phyloP scores from a whole-genome alignment of 2,329 filamentous ascomycete species.

The Catunica adiposa region DNA sequence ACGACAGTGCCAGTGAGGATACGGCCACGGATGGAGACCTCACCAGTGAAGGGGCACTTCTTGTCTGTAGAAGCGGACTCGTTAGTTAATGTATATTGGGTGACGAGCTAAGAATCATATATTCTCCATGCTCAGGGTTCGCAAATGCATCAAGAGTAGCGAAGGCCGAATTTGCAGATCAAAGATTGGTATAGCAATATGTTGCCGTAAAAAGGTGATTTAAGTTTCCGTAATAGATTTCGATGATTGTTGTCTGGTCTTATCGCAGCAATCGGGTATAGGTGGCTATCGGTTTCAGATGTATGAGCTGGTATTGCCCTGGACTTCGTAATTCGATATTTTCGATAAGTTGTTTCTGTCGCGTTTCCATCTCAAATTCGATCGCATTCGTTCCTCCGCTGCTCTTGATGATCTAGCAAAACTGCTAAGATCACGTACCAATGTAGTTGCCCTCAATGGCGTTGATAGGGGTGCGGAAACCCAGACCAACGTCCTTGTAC shows the following conservation, averaged over 20 bases:
- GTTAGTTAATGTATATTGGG: neutral
- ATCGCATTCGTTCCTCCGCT: neutral
- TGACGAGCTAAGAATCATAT: neutral
- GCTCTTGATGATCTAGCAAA: neutral
- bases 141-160: neutral
- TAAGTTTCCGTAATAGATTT: too few species aligned
- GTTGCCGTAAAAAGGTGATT: too few species aligned
- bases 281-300: too few species aligned
- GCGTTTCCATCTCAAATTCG: neutral
- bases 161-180: neutral
- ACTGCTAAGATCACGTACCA: slow-evolving; percentile 46
- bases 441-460: slow-evolving; percentile 99
- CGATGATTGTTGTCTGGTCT: too few species aligned
- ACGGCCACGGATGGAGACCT: slow-evolving; percentile 99
- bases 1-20: slow-evolving; percentile 98
- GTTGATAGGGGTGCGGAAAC: slow-evolving; percentile 95
- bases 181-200: neutral
- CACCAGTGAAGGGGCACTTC: slow-evolving; percentile 99
- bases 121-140: too few species aligned
- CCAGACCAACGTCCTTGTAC: slow-evolving; percentile 99
- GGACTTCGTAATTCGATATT: neutral
- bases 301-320: too few species aligned
- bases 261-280: too few species aligned
- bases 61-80: slow-evolving; percentile 51
- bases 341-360: neutral